A percentile compares a stretch with the other conserved stretches of the same genome.
Evolutionary conservation across 2,329 filamentous ascomycete genomes (phyloP).

Genomic region (Plenodomus biglobosus): DNA sequence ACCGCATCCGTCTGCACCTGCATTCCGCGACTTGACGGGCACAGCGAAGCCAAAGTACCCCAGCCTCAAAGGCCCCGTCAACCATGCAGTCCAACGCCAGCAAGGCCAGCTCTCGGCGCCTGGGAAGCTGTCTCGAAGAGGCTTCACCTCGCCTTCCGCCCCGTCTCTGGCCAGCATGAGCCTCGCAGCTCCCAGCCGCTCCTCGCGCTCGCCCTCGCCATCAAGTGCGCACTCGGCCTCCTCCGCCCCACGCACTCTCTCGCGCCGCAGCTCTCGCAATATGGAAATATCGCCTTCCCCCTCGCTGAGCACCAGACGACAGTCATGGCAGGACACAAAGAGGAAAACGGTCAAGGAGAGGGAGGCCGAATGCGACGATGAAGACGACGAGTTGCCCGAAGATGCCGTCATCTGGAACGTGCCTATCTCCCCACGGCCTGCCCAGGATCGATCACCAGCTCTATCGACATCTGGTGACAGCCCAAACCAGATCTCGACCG

Average conservation of each 20-base stretch:
- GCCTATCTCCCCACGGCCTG: slow-evolving; percentile 67
- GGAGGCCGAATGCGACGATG: slow-evolving; percentile 78
- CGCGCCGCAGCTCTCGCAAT: slow-evolving; percentile 37
- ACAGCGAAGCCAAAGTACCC: slow-evolving; percentile 43
- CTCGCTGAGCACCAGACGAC: slow-evolving; percentile 44
- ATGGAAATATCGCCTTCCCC: slow-evolving; percentile 35
- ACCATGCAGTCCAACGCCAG: slow-evolving; percentile 29
- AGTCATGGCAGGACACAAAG: slow-evolving; percentile 65
- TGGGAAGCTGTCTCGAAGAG: slow-evolving; percentile 43
- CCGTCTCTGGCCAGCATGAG: slow-evolving; percentile 37
- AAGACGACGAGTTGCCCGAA: slow-evolving; percentile 69
- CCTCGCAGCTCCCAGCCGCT: slow-evolving; percentile 36
- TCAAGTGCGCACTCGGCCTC: slow-evolving; percentile 30
- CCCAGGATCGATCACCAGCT: slow-evolving; percentile 44
- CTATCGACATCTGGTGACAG: slow-evolving; percentile 30
- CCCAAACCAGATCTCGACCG: slow-evolving; percentile 30
- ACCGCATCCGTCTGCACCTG: slow-evolving; percentile 23
- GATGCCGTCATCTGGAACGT: slow-evolving; percentile 80
- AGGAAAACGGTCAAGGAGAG: slow-evolving; percentile 70
- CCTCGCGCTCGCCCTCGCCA: slow-evolving; percentile 43
- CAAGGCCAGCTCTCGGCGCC: slow-evolving; percentile 45
- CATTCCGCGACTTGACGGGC: slow-evolving; percentile 45
- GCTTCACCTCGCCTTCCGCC: slow-evolving; percentile 45
- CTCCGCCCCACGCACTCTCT: slow-evolving; percentile 34
- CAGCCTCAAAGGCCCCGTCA: slow-evolving; percentile 46